phyloP scores from a whole-genome alignment of 2,329 filamentous ascomycete genomes.

The Fusarium praegraminearum region DNA sequence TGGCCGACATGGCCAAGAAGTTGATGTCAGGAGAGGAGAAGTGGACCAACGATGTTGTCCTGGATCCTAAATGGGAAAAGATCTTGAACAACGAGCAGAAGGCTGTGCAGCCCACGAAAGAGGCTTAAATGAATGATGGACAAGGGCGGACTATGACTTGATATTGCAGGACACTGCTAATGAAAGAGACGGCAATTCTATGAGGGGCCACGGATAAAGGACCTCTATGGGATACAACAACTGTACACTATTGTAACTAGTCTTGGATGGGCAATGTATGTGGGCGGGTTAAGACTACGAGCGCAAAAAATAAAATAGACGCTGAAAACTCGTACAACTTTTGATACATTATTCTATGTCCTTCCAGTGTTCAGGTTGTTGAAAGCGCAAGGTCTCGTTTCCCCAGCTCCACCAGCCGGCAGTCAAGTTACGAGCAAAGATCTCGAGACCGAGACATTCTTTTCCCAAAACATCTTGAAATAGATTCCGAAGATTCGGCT shows the following conservation, averaged over 20 bases:
- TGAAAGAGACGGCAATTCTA: slow-evolving; percentile 38
- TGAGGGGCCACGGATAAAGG: slow-evolving; percentile 19
- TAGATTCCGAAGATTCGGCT: slow-evolving; percentile 75
- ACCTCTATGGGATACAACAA: slow-evolving; percentile 48
- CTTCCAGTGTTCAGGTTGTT: slow-evolving; percentile 67
- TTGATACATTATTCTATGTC: slow-evolving; percentile 26
- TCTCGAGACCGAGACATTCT: slow-evolving; percentile 72
- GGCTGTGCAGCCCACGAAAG: slow-evolving; percentile 42
- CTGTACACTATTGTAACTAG: slow-evolving; percentile 53
- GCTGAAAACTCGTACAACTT: slow-evolving; percentile 34
- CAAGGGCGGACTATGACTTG: slow-evolving; percentile 21
- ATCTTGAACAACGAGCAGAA: slow-evolving; percentile 47
- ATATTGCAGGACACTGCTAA: slow-evolving; percentile 36
- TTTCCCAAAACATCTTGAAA: slow-evolving; percentile 67
- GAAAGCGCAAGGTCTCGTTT: slow-evolving; percentile 78
- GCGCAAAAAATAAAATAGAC: slow-evolving; percentile 42
- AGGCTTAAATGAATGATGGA: slow-evolving; percentile 35
- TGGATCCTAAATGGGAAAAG: slow-evolving; percentile 62
- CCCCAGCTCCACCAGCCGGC: slow-evolving; percentile 85
- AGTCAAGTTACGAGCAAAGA: slow-evolving; percentile 81
- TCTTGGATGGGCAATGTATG: slow-evolving; percentile 40
- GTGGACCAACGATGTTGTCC: slow-evolving; percentile 66
- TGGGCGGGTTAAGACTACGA: slow-evolving; percentile 41
- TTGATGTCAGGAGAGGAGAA: slow-evolving; percentile 69
- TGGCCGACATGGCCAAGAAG: slow-evolving; percentile 74